These are phyloP conservation scores for Verticillium nubilum DNA, from an alignment of 2,329 filamentous ascomycete species.

Conservation along the genomic window DNA sequence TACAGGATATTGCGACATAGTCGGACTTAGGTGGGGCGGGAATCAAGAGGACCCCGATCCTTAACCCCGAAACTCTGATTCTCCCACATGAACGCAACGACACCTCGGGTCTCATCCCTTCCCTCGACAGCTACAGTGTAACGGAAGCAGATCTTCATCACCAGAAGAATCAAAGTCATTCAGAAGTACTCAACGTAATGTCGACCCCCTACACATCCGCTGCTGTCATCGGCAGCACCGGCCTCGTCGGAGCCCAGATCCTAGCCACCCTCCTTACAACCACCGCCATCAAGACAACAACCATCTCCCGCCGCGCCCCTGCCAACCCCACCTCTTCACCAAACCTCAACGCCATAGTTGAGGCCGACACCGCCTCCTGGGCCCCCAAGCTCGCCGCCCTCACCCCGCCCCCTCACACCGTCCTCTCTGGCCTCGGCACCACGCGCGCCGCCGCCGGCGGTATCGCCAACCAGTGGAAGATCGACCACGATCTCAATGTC, in stretches of 20 bases:
- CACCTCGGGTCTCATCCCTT: neutral
- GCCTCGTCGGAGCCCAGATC: constrained; percentile 68
- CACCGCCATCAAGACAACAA: constrained; percentile 49
- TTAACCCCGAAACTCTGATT: neutral
- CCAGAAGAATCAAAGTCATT: neutral
- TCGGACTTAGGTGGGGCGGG: neutral
- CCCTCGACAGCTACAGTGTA: neutral
- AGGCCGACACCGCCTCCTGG: constrained; percentile 67
- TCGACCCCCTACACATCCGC: neutral
- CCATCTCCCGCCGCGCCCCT: constrained; percentile 63
- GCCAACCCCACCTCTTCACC: constrained; percentile 36
- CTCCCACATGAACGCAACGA: neutral
- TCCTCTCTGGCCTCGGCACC: constrained; percentile 77
- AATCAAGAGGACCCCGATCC: neutral
- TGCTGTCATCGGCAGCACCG: constrained; percentile 57
- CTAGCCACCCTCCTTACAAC: constrained; percentile 57
- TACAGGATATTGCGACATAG: neutral
- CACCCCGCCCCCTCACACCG: constrained; percentile 51
- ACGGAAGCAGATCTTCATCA: neutral
- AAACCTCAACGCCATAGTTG: constrained; percentile 61
- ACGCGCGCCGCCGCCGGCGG: constrained; percentile 71
- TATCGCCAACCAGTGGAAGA: constrained; percentile 74
- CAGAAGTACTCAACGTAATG: neutral
- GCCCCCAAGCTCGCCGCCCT: constrained; percentile 50
- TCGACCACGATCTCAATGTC: constrained; percentile 83